Evolutionary conservation across 352 stramenopile genomes (phyloP).

Genomic region (Plasmopara halstedii): DNA sequence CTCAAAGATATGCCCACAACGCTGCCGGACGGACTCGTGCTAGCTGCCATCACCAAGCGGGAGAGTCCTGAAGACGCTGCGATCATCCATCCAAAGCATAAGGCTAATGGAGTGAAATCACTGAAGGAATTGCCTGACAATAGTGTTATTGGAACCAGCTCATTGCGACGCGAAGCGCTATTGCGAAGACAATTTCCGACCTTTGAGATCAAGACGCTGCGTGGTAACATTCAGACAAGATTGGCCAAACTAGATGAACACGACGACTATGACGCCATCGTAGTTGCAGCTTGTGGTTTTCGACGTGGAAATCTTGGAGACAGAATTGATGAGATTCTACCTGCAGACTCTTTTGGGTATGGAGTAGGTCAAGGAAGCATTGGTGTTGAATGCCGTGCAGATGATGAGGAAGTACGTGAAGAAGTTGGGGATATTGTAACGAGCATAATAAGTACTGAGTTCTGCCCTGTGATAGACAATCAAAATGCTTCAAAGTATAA

Average conservation of each 20-base stretch:
- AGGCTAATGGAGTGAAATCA: constrained; percentile 44
- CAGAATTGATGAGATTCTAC: constrained; percentile 68
- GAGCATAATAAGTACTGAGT: constrained; percentile 1
- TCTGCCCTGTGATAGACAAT: constrained; percentile 34
- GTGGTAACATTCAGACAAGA: constrained; percentile 85
- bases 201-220: constrained; percentile 77
- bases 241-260: constrained; percentile 79
- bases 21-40: constrained; percentile 66
- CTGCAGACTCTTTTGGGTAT: constrained; percentile 66
- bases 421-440: neutral
- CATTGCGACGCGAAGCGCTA: constrained; percentile 73
- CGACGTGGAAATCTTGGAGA: constrained; percentile 61
- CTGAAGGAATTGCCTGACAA: constrained; percentile 56
- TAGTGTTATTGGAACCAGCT: constrained; percentile 78
- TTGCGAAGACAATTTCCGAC: constrained; percentile 57
- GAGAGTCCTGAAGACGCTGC: constrained; percentile 77
- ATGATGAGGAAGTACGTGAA: constrained; percentile 45
- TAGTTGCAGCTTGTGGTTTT: constrained; percentile 80
- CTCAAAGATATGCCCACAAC: constrained; percentile 87
- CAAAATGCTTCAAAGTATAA: constrained; percentile 70
- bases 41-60: constrained; percentile 75
- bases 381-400: constrained; percentile 69
- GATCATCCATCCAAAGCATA: constrained; percentile 81
- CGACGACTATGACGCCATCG: constrained; percentile 82
- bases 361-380: constrained; percentile 83